These are phyloP conservation scores for Pisolithus microcarpus DNA, from an alignment of 768 basidiomycete species.

Conservation along the genomic window DNA sequence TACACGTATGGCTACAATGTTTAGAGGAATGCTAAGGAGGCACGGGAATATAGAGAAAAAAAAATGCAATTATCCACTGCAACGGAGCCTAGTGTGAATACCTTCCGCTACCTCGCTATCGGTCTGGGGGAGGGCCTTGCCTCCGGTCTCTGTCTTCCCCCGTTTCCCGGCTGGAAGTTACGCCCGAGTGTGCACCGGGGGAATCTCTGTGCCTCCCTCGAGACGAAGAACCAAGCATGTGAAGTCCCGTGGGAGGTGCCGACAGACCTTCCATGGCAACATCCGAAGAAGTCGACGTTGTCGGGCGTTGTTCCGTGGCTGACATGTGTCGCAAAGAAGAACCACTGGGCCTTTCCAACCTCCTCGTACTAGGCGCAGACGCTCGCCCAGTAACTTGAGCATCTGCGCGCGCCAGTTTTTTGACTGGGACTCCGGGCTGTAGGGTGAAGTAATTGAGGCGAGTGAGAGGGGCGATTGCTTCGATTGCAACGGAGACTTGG, in stretches of 20 bases:
- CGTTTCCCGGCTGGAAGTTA: constrained; percentile 29
- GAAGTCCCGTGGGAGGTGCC: constrained; percentile 25
- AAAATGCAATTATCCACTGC: too few relatives aligned
- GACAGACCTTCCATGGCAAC: constrained; percentile 25
- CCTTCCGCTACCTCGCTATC: constrained; percentile 7
- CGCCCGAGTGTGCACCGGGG: constrained; percentile 16
- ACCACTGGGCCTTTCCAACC: constrained; percentile 29
- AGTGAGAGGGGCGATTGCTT: constrained; percentile 35
- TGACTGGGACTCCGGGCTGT: constrained; percentile 38
- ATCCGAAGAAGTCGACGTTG: constrained; percentile 16
- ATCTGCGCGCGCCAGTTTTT: constrained; percentile 80
- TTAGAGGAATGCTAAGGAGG: too few relatives aligned
- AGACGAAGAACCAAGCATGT: constrained; percentile 27
- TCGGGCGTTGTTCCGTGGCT: constrained; percentile 17
- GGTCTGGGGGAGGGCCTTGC: constrained; percentile 23
- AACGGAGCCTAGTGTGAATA: not conserved
- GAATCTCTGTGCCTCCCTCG: constrained; percentile 32
- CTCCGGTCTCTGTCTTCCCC: constrained; percentile 25
- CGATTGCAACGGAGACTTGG: constrained; percentile 24
- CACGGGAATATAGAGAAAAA: too few relatives aligned
- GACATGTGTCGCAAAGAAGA: constrained; percentile 33
- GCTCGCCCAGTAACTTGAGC: constrained; percentile 62
- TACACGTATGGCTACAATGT: too few relatives aligned
- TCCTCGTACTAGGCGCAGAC: constrained; percentile 56
- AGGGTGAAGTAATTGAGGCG: constrained; percentile 38